Evolutionary conservation across 2,329 filamentous ascomycete species (phyloP).

Genomic region (Cercospora brassicicola): DNA sequence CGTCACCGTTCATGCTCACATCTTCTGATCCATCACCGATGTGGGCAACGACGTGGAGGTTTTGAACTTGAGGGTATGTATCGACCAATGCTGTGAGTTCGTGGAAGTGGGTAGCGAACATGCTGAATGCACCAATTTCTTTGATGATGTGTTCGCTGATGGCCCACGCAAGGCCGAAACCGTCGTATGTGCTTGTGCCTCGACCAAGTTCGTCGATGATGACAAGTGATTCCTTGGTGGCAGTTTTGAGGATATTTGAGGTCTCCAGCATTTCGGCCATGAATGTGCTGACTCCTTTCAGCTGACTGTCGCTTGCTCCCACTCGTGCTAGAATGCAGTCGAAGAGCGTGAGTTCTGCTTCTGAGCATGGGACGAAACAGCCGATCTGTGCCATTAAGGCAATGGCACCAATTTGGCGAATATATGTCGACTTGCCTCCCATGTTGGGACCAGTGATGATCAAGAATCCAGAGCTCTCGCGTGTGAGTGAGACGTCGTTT

Average conservation of each 20-base stretch:
- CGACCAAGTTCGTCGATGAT: constrained; percentile 98
- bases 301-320: constrained; percentile 90
- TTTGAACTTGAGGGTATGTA: constrained; percentile 81
- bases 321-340: constrained; percentile 96
- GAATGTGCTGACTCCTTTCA: constrained; percentile 97
- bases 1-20: constrained; percentile 37
- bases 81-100: constrained; percentile 90
- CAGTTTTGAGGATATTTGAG: constrained; percentile 95
- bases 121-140: constrained; percentile 88
- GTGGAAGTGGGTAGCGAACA: constrained; percentile 98
- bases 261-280: constrained; percentile 99
- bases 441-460: constrained; percentile 99
- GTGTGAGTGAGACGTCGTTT: constrained; percentile 82
- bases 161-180: constrained; percentile 97
- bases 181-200: constrained; percentile 96
- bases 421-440: constrained; percentile 98
- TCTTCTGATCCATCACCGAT: constrained; percentile 61
- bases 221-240: constrained; percentile 91
- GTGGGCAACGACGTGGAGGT: constrained; percentile 94
- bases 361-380: constrained; percentile 88
- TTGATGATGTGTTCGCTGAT: constrained; percentile 97
- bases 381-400: constrained; percentile 96
- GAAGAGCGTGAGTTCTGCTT: constrained; percentile 91
- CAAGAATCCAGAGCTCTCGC: constrained; percentile 80
- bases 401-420: constrained; percentile 94